A percentile compares a stretch with the other conserved stretches of the same genome.
phyloP scores from a whole-genome alignment of 2,329 filamentous ascomycete genomes.

The Paecilomyces fulvus region DNA sequence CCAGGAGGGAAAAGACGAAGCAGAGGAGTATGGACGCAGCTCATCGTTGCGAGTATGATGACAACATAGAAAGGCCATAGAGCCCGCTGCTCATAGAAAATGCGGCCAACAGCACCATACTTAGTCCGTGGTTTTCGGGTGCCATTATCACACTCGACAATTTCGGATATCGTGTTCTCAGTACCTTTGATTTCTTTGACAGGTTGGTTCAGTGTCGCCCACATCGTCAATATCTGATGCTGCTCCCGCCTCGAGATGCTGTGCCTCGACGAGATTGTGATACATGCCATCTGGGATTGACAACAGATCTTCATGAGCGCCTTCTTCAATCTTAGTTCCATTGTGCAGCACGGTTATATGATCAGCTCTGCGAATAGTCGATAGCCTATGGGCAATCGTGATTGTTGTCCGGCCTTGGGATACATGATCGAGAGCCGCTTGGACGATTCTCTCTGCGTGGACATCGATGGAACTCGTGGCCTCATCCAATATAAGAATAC shows the following conservation, averaged over 20 bases:
- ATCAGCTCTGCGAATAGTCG: conserved; percentile 67
- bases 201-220: not conserved
- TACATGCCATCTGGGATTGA: conserved; percentile 54
- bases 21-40: conserved; percentile 10
- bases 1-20: not conserved
- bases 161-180: not conserved
- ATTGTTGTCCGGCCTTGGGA: conserved; percentile 44
- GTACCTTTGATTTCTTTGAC: not conserved
- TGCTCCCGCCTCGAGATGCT: conserved; percentile 15
- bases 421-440: conserved; percentile 45
- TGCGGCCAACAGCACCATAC: conserved; percentile 12
- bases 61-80: conserved; percentile 21
- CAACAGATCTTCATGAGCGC: conserved; percentile 66
- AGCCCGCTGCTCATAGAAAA: conserved; percentile 24
- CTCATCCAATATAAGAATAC: conserved; percentile 65
- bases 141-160: not conserved
- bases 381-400: conserved; percentile 68
- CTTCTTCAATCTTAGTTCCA: conserved; percentile 63
- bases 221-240: not conserved
- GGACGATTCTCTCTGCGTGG: conserved; percentile 47
- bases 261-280: conserved; percentile 52
- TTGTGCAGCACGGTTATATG: conserved; percentile 68
- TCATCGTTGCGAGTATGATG: conserved; percentile 17
- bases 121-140: conserved; percentile 9
- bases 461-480: conserved; percentile 62